Evolutionary conservation across 768 basidiomycete species (phyloP).

Genomic region (Hortiboletus flavorubellus): DNA sequence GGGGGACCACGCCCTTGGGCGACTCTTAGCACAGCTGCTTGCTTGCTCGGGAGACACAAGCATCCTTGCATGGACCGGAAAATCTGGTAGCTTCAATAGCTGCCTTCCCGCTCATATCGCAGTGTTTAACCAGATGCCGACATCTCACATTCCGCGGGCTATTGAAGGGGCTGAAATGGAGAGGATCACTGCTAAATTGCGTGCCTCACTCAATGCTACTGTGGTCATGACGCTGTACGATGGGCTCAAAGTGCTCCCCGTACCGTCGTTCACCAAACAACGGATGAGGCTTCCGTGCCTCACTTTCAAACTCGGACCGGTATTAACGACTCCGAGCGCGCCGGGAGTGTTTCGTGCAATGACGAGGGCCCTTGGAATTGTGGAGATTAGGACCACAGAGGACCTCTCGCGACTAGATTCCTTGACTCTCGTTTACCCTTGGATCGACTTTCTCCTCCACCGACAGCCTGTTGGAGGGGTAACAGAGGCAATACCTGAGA

Average conservation of each 20-base stretch:
- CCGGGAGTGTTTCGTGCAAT: neutral
- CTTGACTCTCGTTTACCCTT: constrained; percentile 7
- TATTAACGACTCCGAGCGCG: neutral
- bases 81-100: constrained; percentile 6
- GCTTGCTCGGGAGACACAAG: constrained; percentile 1
- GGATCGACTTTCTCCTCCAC: constrained; percentile 11
- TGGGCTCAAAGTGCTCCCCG: neutral
- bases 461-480: neutral
- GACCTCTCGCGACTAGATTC: constrained; percentile 1
- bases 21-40: constrained; percentile 5
- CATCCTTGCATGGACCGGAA: constrained; percentile 11
- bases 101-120: constrained; percentile 2
- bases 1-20: constrained; percentile 2
- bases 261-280: neutral
- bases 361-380: neutral
- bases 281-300: constrained; percentile 12
- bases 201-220: neutral
- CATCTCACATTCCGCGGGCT: neutral
- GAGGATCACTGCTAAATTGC: neutral
- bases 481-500: too few relatives aligned
- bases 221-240: neutral
- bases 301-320: neutral
- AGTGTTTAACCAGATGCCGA: neutral
- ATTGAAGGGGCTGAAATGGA: neutral
- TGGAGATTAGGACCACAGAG: constrained; percentile 7